A percentile compares a stretch with the other conserved stretches of the same genome.
phyloP scores from a whole-genome alignment of 345 rosid genomes.

The Citrus glauca region DNA sequence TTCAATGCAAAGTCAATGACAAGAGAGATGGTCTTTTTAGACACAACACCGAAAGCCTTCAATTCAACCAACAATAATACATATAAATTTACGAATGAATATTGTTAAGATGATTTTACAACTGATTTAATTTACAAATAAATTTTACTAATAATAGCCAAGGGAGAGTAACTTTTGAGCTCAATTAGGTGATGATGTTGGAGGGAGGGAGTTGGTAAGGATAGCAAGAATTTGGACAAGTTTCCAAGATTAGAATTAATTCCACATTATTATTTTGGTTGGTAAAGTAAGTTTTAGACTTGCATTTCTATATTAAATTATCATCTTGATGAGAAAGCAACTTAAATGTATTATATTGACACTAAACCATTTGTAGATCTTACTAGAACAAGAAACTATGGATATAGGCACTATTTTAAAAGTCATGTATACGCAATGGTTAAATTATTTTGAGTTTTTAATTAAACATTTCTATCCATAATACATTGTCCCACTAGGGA shows the following conservation, averaged over 20 bases:
- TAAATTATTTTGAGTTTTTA: constrained; percentile 11
- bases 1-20: constrained; percentile 26
- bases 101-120: neutral
- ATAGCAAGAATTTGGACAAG: constrained; percentile 5
- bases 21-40: neutral
- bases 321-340: neutral
- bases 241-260: neutral
- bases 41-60: neutral
- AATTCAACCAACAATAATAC: neutral
- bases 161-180: neutral
- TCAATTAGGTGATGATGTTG: neutral
- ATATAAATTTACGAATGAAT: neutral
- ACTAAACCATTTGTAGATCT: constrained; percentile 6
- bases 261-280: neutral
- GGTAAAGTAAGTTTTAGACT: constrained; percentile 5
- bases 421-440: neutral
- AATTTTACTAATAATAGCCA: neutral
- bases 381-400: constrained; percentile 24
- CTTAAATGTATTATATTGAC: neutral
- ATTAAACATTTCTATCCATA: constrained; percentile 18
- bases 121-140: neutral
- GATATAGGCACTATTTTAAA: neutral
- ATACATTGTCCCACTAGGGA: constrained; percentile 17
- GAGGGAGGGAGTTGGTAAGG: constrained; percentile 13
- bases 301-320: neutral